phyloP scores from a whole-genome alignment of 805 yeast species.

The Pichia deserticola region DNA sequence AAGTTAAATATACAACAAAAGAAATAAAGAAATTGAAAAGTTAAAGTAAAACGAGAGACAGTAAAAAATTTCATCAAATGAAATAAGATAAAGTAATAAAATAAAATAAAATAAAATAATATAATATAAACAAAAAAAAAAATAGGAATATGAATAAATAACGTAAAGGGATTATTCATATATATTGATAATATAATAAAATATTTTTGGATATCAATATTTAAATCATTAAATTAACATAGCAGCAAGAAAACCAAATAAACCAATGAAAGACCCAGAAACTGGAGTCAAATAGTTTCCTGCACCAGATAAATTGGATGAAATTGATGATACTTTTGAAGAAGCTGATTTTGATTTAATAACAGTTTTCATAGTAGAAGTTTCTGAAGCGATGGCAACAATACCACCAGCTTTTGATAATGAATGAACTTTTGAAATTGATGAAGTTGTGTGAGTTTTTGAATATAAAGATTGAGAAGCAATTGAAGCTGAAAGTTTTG shows the following conservation, averaged over 20 bases:
- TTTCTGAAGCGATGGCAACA: conserved; percentile 35
- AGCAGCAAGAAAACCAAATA: conserved; percentile 31
- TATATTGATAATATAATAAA: too few species aligned
- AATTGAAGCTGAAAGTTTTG: background rate
- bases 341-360: conserved; percentile 25
- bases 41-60: background rate
- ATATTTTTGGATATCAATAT: background rate
- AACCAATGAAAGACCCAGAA: conserved; percentile 27
- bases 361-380: conserved; percentile 5
- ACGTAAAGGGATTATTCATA: too few species aligned
- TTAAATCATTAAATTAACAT: conserved; percentile 25
- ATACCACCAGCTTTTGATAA: conserved; percentile 32
- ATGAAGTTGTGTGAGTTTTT: conserved; percentile 9
- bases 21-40: background rate
- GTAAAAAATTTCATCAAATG: background rate
- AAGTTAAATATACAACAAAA: background rate
- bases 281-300: conserved; percentile 26
- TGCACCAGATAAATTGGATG: conserved; percentile 13
- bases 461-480: conserved; percentile 3
- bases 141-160: background rate
- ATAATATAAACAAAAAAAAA: background rate
- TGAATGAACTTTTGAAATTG: conserved; percentile 7
- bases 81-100: background rate
- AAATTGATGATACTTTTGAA: conserved; percentile 7
- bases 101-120: too few species aligned